phyloP scores from a whole-genome alignment of 2,329 filamentous ascomycete species.

The Tolypocladium ophioglossoides region DNA sequence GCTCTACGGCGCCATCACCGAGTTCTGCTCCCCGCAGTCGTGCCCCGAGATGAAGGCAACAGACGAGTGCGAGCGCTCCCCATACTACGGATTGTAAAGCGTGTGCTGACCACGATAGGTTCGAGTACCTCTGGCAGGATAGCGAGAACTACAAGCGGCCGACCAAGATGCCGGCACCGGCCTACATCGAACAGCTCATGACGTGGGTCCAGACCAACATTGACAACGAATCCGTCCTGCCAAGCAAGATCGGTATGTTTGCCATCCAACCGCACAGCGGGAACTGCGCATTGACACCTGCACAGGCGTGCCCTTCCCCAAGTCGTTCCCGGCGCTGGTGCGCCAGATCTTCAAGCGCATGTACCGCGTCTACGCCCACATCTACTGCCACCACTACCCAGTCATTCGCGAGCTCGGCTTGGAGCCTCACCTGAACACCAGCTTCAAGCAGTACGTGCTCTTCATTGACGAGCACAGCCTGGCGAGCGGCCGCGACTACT shows the following conservation, averaged over 20 bases:
- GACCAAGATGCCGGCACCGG: constrained; percentile 94
- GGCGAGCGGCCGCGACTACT: constrained; percentile 91
- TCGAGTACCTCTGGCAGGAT: constrained; percentile 99
- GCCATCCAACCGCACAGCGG: not conserved
- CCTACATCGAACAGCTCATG: constrained; percentile 98
- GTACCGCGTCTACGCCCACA: constrained; percentile 97
- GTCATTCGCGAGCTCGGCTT: constrained; percentile 90
- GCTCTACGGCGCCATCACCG: constrained; percentile 95
- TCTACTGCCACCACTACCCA: constrained; percentile 99
- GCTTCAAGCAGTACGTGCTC: constrained; percentile 98
- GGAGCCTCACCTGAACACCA: constrained; percentile 95
- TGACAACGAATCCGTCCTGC: constrained; percentile 90
- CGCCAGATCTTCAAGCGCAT: constrained; percentile 98
- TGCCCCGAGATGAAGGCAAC: constrained; percentile 99
- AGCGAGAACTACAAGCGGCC: constrained; percentile 87
- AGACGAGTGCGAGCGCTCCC: constrained; percentile 63
- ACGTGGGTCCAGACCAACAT: constrained; percentile 91
- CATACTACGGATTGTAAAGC: not conserved
- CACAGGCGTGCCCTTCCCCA: constrained; percentile 82
- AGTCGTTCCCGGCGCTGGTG: constrained; percentile 78
- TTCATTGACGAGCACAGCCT: constrained; percentile 96
- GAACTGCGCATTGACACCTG: constrained; percentile 7
- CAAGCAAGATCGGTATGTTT: constrained; percentile 70
- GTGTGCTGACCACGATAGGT: constrained; percentile 37
- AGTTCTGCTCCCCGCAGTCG: constrained; percentile 94